phyloP scores from a whole-genome alignment of 257 asterid species.

The Coffea canephora region DNA sequence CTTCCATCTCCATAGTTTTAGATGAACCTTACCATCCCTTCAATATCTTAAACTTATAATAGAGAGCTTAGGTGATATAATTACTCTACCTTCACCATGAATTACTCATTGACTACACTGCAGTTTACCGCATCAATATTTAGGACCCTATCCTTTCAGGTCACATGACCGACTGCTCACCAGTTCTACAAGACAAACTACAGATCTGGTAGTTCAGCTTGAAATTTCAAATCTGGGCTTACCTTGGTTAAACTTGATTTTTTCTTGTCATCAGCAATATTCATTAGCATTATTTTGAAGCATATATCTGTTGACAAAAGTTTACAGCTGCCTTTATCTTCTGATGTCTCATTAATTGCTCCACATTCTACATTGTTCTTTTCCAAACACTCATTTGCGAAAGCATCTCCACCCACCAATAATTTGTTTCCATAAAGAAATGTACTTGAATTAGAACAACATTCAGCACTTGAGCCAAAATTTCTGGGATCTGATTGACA shows the following conservation, averaged over 20 bases:
- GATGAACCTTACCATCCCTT: too few species aligned
- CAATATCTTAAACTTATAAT: neutral
- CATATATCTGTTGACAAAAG: conserved; percentile 27
- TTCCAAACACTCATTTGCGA: conserved; percentile 28
- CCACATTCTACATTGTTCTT: conserved; percentile 30
- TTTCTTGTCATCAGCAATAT: conserved; percentile 80
- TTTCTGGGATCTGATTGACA: conserved; percentile 38
- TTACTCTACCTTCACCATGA: neutral
- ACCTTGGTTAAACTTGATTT: conserved; percentile 74
- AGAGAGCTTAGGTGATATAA: neutral
- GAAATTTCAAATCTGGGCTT: conserved; percentile 6
- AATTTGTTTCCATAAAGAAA: conserved; percentile 28
- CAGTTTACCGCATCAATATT: neutral
- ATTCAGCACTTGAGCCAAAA: conserved; percentile 38
- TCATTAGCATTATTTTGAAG: conserved; percentile 69
- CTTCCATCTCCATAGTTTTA: neutral
- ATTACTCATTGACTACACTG: neutral
- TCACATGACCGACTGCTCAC: neutral
- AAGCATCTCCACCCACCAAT: conserved; percentile 20
- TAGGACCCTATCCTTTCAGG: neutral
- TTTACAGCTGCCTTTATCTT: conserved; percentile 24
- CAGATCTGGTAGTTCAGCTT: neutral
- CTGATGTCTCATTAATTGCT: conserved; percentile 30
- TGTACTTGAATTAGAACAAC: conserved; percentile 27
- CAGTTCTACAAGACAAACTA: neutral